A percentile compares a stretch with the other conserved stretches of the same genome.
Conservation (phyloP, 1,139 yeast genomes). For the Sugiyamaella pinicola region DNA sequence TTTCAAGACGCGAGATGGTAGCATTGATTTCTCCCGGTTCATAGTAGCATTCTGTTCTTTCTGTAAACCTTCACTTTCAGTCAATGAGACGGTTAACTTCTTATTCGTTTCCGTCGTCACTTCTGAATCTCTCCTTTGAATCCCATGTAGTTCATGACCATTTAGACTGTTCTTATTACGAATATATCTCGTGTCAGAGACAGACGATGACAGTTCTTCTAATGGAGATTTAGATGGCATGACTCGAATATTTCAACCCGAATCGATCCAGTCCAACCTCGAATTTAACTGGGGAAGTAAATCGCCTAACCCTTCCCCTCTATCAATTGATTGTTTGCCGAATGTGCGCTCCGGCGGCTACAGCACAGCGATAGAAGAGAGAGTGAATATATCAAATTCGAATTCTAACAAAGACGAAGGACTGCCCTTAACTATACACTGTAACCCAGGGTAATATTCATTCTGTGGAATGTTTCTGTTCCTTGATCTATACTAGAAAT, state of each 20-base stretch:
- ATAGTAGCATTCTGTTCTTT: neutral
- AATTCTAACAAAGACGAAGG: too few species aligned
- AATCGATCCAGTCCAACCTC: neutral
- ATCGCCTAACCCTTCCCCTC: slow-evolving; percentile 10
- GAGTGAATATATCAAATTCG: too few species aligned
- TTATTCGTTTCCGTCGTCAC: neutral
- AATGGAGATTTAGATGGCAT: slow-evolving; percentile 15
- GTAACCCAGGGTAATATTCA: too few species aligned
- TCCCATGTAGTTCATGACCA: neutral
- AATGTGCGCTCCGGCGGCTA: neutral
- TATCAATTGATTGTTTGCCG: neutral
- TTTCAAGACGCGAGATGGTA: slow-evolving; percentile 3
- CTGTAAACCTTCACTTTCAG: too few species aligned
- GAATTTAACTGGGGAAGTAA: slow-evolving; percentile 9
- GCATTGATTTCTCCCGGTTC: neutral
- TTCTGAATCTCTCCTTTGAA: neutral
- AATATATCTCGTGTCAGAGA: slow-evolving; percentile 1
- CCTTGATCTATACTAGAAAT: too few species aligned
- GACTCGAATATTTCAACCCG: neutral
- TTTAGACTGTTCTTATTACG: slow-evolving; percentile 1
- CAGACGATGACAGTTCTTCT: neutral
- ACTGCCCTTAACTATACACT: too few species aligned
- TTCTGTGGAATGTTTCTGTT: too few species aligned
- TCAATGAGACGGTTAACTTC: neutral
- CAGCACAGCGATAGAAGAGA: too few species aligned